Conservation (phyloP, 2,329 filamentous ascomycete species). For the Colletotrichum liaoningense region DNA sequence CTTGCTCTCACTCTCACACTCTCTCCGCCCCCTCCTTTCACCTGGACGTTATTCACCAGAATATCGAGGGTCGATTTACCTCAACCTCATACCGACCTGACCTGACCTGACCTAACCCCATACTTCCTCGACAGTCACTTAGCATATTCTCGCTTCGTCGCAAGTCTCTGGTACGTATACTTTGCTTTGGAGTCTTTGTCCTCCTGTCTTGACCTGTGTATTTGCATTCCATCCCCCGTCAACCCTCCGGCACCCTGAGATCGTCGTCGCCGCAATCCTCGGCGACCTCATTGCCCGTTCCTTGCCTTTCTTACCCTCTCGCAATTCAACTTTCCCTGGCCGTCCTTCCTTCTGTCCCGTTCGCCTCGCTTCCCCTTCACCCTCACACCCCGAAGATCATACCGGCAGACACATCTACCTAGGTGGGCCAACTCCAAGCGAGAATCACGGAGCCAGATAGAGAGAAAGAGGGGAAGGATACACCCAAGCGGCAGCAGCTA, state of each 20-base stretch:
- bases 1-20: neutral
- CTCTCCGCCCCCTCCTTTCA: neutral
- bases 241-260: neutral
- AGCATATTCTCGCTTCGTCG: neutral
- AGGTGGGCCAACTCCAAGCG: neutral
- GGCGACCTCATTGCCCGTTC: neutral
- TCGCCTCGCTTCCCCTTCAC: slow-evolving; percentile 32
- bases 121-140: neutral
- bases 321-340: slow-evolving; percentile 28
- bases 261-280: neutral
- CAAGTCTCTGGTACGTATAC: slow-evolving; percentile 14
- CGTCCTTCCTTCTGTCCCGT: slow-evolving; percentile 23
- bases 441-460: neutral
- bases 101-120: neutral
- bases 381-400: slow-evolving; percentile 40
- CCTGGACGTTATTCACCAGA: neutral
- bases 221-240: slow-evolving; percentile 1
- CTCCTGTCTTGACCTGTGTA: neutral
- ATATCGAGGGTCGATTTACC: slow-evolving; percentile 1
- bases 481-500: slow-evolving; percentile 1
- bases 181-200: neutral
- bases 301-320: neutral
- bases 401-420: slow-evolving; percentile 34
- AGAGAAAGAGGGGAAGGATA: neutral
- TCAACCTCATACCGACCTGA: neutral